phyloP scores from a whole-genome alignment of 345 rosid genomes.

The Hypericum androsaemum region DNA sequence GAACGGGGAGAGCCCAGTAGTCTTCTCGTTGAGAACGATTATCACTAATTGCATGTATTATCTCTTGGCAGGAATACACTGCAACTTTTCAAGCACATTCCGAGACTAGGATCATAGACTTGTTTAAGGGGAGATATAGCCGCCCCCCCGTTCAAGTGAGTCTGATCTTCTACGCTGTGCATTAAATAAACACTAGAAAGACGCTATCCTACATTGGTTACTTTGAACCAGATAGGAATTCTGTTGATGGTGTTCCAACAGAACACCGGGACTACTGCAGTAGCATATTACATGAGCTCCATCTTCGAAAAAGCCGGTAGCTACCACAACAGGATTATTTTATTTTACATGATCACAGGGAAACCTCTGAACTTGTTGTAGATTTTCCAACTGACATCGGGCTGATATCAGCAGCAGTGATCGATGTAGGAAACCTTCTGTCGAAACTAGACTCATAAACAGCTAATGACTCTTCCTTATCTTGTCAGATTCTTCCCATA shows the following conservation, averaged over 20 bases:
- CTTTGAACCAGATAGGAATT: conserved; percentile 30
- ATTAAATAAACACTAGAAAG: too few species aligned
- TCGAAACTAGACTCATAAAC: too few species aligned
- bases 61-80: conserved; percentile 20
- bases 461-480: too few species aligned
- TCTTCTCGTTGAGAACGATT: too few species aligned
- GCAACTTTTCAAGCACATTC: conserved; percentile 18
- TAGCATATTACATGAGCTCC: conserved; percentile 24
- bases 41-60: too few species aligned
- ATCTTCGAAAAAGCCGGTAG: conserved; percentile 37
- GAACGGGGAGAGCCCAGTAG: too few species aligned
- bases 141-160: conserved; percentile 30
- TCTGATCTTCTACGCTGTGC: neutral
- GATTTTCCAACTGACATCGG: conserved; percentile 29
- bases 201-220: neutral
- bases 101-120: conserved; percentile 5
- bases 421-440: conserved; percentile 16
- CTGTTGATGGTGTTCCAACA: conserved; percentile 37
- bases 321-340: neutral
- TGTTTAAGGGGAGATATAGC: conserved; percentile 38
- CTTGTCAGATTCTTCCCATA: neutral
- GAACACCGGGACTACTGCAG: conserved; percentile 27
- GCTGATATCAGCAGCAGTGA: conserved; percentile 18
- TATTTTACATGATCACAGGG: too few species aligned
- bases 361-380: conserved; percentile 3